phyloP scores from a whole-genome alignment of 495 filamentous ascomycete genomes.

The Penicillium longicatenatum region DNA sequence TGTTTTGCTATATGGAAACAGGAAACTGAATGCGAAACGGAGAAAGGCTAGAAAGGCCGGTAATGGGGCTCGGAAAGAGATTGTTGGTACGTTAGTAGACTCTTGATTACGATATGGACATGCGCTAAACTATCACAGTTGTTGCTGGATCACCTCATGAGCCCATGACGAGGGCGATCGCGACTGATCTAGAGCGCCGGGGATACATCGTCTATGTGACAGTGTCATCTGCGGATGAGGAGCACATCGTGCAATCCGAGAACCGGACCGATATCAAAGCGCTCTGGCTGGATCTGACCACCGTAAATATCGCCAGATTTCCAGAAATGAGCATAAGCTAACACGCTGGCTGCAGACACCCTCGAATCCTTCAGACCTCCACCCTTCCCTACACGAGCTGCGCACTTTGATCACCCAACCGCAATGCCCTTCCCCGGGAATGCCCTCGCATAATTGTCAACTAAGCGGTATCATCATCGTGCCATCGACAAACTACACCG shows the following conservation, averaged over 20 bases:
- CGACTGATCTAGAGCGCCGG: constrained; percentile 81
- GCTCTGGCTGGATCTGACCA: constrained; percentile 78
- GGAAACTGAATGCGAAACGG: constrained; percentile 60
- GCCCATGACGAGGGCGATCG: constrained; percentile 76
- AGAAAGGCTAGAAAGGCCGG: constrained; percentile 73
- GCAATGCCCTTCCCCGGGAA: constrained; percentile 68
- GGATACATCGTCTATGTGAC: constrained; percentile 94
- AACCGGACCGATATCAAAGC: constrained; percentile 78
- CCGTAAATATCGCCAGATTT: constrained; percentile 29
- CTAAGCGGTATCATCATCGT: constrained; percentile 80
- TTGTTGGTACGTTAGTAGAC: constrained; percentile 56
- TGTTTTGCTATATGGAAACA: constrained; percentile 65
- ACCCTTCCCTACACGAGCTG: constrained; percentile 54
- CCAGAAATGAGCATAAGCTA: constrained; percentile 39
- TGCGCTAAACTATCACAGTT: constrained; percentile 68
- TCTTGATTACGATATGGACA: neutral
- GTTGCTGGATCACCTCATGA: constrained; percentile 81
- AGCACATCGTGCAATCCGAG: constrained; percentile 72
- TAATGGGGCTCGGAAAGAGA: constrained; percentile 86
- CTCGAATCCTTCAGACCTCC: constrained; percentile 56
- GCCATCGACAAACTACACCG: constrained; percentile 59
- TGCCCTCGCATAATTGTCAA: constrained; percentile 70
- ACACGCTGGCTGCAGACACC: constrained; percentile 20
- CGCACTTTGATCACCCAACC: constrained; percentile 65
- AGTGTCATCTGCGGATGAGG: constrained; percentile 77